phyloP scores from a whole-genome alignment of 1,284 basidiomycete species.

The Malassezia slooffiae region DNA sequence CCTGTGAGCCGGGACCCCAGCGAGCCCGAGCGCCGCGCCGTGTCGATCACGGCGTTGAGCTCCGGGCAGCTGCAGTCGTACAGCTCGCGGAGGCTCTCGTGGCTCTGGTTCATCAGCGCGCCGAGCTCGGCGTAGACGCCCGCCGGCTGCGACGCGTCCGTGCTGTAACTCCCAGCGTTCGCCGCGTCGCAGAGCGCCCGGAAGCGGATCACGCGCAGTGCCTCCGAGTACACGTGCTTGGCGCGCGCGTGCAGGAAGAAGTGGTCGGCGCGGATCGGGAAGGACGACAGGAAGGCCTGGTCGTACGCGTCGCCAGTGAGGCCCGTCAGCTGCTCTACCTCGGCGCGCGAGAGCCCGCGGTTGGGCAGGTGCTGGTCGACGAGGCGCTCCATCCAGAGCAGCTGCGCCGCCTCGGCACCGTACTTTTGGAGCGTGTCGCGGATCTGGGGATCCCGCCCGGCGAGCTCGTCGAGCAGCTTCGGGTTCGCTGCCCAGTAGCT shows the following conservation, averaged over 20 bases:
- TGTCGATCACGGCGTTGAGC: constrained; percentile 28
- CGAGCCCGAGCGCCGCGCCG: constrained; percentile 34
- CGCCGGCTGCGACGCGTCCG: constrained; percentile 1
- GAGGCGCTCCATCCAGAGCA: constrained; percentile 21
- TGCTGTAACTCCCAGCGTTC: neutral
- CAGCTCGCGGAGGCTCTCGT: constrained; percentile 26
- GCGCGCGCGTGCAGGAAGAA: constrained; percentile 32
- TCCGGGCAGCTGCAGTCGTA: constrained; percentile 40
- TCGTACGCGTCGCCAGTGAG: constrained; percentile 27
- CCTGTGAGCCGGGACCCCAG: constrained; percentile 37
- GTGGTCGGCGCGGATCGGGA: constrained; percentile 33
- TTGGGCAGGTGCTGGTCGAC: constrained; percentile 15
- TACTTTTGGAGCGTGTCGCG: constrained; percentile 14
- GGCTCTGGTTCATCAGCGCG: constrained; percentile 33
- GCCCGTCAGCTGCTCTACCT: constrained; percentile 31
- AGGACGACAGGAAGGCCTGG: constrained; percentile 27
- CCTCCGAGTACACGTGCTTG: constrained; percentile 39
- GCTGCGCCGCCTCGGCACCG: constrained; percentile 32
- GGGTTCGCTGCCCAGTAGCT: constrained; percentile 26
- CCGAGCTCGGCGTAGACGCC: constrained; percentile 28
- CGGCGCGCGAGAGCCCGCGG: constrained; percentile 13
- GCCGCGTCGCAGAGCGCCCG: constrained; percentile 18
- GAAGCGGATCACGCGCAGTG: constrained; percentile 35
- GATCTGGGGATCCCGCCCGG: constrained; percentile 17
- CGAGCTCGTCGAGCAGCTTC: constrained; percentile 15